Evolutionary conservation across 805 yeast genomes (phyloP).

Genomic region (Wickerhamiella allomyrinae): DNA sequence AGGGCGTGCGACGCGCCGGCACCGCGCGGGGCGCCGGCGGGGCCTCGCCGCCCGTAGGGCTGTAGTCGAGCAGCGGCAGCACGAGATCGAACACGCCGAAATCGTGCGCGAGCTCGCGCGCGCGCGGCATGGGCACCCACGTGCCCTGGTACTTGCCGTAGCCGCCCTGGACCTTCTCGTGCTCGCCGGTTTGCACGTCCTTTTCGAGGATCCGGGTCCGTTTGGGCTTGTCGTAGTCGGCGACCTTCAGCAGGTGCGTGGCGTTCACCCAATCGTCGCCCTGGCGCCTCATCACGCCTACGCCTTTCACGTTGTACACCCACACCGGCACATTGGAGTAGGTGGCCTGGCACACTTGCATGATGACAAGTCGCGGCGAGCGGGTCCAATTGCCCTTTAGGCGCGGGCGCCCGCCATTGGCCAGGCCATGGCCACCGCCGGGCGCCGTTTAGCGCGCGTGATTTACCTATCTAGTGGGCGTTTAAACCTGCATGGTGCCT

Average conservation of each 20-base stretch:
- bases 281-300: conserved; percentile 78
- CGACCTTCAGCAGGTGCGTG: conserved; percentile 85
- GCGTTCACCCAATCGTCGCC: conserved; percentile 95
- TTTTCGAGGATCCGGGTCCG: conserved; percentile 82
- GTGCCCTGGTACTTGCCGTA: conserved; percentile 96
- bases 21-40: conserved; percentile 48
- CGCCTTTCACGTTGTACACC: conserved; percentile 46
- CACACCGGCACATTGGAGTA: conserved; percentile 33
- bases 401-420: background rate
- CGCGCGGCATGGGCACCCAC: conserved; percentile 80
- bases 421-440: too few relatives aligned
- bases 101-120: conserved; percentile 49
- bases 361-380: background rate
- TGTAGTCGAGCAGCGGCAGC: conserved; percentile 50
- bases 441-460: too few relatives aligned
- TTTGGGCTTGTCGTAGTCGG: conserved; percentile 87
- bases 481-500: too few relatives aligned
- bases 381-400: background rate
- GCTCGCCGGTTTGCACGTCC: conserved; percentile 80
- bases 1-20: conserved; percentile 25
- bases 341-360: conserved; percentile 28
- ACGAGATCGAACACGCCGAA: conserved; percentile 50
- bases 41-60: conserved; percentile 24
- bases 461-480: too few relatives aligned
- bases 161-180: conserved; percentile 94